These are phyloP conservation scores for Cytidiella melzeri DNA, from an alignment of 768 basidiomycete genomes.

Conservation along the genomic window DNA sequence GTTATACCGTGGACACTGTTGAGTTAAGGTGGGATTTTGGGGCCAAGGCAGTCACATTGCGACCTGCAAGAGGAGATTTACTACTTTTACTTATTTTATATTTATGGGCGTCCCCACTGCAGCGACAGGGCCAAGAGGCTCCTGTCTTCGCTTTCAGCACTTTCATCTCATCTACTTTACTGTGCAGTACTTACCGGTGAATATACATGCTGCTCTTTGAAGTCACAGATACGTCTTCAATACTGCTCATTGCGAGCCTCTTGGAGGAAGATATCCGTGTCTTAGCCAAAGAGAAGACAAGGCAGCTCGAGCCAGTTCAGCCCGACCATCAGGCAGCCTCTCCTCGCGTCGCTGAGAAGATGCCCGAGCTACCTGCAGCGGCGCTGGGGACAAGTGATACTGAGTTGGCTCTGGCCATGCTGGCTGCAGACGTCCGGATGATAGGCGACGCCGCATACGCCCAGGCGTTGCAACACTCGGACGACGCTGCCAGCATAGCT, in stretches of 20 bases:
- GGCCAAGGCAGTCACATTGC: not conserved
- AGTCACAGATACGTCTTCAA: not conserved
- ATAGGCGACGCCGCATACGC: slow-evolving; percentile 29
- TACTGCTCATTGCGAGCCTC: slow-evolving; percentile 19
- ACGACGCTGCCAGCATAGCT: slow-evolving; percentile 19
- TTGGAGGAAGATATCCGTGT: slow-evolving; percentile 27
- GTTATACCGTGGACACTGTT: not conserved
- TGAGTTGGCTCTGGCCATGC: slow-evolving; percentile 27
- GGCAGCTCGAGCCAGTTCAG: slow-evolving; percentile 29
- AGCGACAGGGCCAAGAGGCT: too few species aligned
- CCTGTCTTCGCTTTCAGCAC: too few species aligned
- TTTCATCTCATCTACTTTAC: too few species aligned
- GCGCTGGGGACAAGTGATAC: slow-evolving; percentile 4
- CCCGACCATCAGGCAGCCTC: slow-evolving; percentile 26
- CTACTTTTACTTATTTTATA: too few species aligned
- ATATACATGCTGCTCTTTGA: too few species aligned
- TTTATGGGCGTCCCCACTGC: not conserved
- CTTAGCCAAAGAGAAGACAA: slow-evolving; percentile 18
- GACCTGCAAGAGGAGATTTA: not conserved
- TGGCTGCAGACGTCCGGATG: slow-evolving; percentile 23
- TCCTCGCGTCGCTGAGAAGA: slow-evolving; percentile 21
- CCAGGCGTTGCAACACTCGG: slow-evolving; percentile 26
- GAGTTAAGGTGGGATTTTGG: not conserved
- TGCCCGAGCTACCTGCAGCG: slow-evolving; percentile 12
- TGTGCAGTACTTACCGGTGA: too few species aligned